phyloP scores from a whole-genome alignment of 106 monocot genomes.

The Amphibolis antarctica region DNA sequence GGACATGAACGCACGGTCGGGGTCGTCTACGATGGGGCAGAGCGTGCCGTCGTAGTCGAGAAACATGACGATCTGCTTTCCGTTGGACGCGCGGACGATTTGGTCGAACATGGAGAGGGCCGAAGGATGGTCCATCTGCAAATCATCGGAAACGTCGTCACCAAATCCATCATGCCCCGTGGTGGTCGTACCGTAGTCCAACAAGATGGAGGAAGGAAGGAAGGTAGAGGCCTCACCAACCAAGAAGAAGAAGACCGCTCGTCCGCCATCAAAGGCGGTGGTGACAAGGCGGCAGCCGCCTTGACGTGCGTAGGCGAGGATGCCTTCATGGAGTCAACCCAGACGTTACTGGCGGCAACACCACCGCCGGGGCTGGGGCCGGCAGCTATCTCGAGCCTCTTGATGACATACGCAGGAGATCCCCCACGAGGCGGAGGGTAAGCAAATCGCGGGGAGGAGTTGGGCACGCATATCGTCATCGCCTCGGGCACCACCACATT shows the following conservation, averaged over 20 bases:
- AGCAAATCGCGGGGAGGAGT: constrained; percentile 4
- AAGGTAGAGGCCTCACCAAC: constrained; percentile 7
- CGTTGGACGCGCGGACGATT: constrained; percentile 24
- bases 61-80: constrained; percentile 49
- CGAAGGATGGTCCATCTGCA: constrained; percentile 26
- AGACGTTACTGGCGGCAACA: constrained; percentile 5
- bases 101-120: constrained; percentile 35
- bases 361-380: not conserved
- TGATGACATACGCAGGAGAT: not conserved
- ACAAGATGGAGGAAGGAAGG: not conserved
- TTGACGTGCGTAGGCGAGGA: constrained; percentile 25
- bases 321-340: constrained; percentile 32
- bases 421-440: constrained; percentile 20
- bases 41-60: constrained; percentile 62
- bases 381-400: constrained; percentile 5
- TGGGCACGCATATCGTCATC: constrained; percentile 8
- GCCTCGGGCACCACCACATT: constrained; percentile 27
- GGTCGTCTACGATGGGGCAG: constrained; percentile 52
- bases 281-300: not conserved
- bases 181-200: too few relatives aligned
- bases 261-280: not conserved
- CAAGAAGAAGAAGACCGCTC: constrained; percentile 9
- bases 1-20: constrained; percentile 51
- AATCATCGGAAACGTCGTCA: not conserved
- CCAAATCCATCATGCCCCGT: too few relatives aligned